phyloP scores from a whole-genome alignment of 768 basidiomycete species.

The Pleurotus citrinopileatus region DNA sequence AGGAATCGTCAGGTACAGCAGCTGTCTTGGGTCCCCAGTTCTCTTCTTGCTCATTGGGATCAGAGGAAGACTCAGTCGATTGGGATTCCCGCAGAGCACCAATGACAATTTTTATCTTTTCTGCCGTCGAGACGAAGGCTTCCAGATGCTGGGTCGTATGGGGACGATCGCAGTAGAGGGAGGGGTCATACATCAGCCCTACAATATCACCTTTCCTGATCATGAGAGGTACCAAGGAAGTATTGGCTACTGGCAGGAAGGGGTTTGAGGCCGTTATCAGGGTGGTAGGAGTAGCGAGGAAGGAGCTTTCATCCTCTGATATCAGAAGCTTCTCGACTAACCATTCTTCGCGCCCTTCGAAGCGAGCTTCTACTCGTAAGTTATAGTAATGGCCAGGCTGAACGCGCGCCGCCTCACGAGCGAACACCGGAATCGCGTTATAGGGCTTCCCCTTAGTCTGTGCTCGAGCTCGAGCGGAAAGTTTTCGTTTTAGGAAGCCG shows the following conservation, averaged over 20 bases:
- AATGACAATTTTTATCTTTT: conserved; percentile 10
- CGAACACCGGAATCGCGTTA: not conserved
- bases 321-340: conserved; percentile 16
- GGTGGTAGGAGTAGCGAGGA: conserved; percentile 16
- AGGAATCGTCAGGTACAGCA: conserved; percentile 17
- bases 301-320: conserved; percentile 4
- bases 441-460: not conserved
- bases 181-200: conserved; percentile 11
- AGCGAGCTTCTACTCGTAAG: not conserved
- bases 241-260: conserved; percentile 16
- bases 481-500: not conserved
- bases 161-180: conserved; percentile 6
- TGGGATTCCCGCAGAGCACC: conserved; percentile 1
- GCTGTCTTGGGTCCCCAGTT: conserved; percentile 20
- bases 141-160: not conserved
- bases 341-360: conserved; percentile 12
- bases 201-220: conserved; percentile 15
- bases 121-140: not conserved
- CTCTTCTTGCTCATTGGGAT: conserved; percentile 9
- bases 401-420: conserved; percentile 1
- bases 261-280: conserved; percentile 12
- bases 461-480: not conserved
- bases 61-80: not conserved
- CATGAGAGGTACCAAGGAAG: conserved; percentile 5
- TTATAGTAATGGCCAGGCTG: not conserved